Evolutionary conservation across 2,329 filamentous ascomycete species (phyloP).

Genomic region (Alternaria longipes): DNA sequence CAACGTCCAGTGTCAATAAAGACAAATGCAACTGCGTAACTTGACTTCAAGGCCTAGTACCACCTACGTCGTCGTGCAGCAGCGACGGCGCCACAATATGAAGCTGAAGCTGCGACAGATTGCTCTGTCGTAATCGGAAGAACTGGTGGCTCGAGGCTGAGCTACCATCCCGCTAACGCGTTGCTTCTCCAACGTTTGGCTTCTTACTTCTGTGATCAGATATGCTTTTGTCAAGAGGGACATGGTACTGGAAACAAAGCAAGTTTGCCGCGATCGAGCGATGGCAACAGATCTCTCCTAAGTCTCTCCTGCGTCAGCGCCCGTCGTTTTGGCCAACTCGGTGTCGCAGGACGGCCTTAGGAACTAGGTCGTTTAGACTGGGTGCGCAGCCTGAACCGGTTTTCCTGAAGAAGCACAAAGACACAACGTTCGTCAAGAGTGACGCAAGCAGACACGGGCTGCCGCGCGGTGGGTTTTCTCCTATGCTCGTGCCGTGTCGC

Average conservation of each 20-base stretch:
- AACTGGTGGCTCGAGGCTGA: constrained; percentile 27
- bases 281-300: constrained; percentile 9
- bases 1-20: constrained; percentile 10
- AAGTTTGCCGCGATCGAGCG: constrained; percentile 7
- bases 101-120: constrained; percentile 22
- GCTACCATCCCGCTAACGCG: constrained; percentile 17
- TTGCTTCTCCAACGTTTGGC: constrained; percentile 20
- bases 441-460: constrained; percentile 14
- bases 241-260: constrained; percentile 9
- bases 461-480: constrained; percentile 8
- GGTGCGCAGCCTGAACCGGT: constrained; percentile 20
- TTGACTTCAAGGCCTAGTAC: neutral
- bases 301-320: constrained; percentile 2
- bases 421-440: constrained; percentile 10
- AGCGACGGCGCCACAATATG: constrained; percentile 18
- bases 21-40: constrained; percentile 11
- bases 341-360: constrained; percentile 12
- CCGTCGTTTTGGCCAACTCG: constrained; percentile 1
- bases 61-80: constrained; percentile 18
- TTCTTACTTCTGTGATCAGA: neutral
- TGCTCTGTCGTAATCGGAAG: constrained; percentile 20
- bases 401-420: constrained; percentile 20
- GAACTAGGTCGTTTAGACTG: constrained; percentile 6
- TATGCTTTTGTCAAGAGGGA: constrained; percentile 8
- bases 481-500: constrained; percentile 24